Conservation (phyloP, 305 asterid species). For the Withania somnifera region DNA sequence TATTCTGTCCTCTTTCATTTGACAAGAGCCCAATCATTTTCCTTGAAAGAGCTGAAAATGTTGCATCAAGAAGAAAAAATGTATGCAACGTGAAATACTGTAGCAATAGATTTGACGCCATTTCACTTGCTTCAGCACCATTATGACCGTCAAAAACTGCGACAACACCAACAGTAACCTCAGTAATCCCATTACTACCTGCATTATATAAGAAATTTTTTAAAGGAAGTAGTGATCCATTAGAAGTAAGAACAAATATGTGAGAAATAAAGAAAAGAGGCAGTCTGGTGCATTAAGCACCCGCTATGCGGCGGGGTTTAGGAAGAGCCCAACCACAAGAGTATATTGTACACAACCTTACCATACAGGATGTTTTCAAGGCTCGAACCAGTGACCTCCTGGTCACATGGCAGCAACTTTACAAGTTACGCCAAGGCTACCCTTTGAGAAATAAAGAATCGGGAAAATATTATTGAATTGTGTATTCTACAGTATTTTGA, state of each 20-base stretch:
- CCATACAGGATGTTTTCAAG: no score
- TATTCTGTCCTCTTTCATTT: slow-evolving; percentile 25
- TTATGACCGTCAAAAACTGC: slow-evolving; percentile 98
- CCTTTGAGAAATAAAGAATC: no score
- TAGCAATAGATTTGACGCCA: slow-evolving; percentile 66
- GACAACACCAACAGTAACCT: slow-evolving; percentile 67
- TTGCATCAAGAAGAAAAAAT: slow-evolving; percentile 77
- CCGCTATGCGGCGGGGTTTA: no score
- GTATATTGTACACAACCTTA: no score
- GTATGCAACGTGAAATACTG: slow-evolving; percentile 83
- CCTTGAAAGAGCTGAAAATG: slow-evolving; percentile 57
- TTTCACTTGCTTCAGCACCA: slow-evolving; percentile 94
- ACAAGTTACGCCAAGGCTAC: no score
- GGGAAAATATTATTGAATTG: not conserved
- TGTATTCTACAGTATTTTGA: not conserved
- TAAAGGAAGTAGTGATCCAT: not conserved
- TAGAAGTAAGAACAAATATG: not conserved
- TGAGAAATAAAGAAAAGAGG: not conserved
- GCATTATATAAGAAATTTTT: not conserved
- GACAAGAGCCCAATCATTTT: slow-evolving; percentile 47
- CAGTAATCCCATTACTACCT: slow-evolving; percentile 63
- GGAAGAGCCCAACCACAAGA: no score
- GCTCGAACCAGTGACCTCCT: no score
- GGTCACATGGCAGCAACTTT: no score
- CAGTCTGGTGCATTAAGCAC: no score